These are phyloP conservation scores for Macrocybe gigantea DNA, from an alignment of 768 basidiomycete species.

Conservation along the genomic window DNA sequence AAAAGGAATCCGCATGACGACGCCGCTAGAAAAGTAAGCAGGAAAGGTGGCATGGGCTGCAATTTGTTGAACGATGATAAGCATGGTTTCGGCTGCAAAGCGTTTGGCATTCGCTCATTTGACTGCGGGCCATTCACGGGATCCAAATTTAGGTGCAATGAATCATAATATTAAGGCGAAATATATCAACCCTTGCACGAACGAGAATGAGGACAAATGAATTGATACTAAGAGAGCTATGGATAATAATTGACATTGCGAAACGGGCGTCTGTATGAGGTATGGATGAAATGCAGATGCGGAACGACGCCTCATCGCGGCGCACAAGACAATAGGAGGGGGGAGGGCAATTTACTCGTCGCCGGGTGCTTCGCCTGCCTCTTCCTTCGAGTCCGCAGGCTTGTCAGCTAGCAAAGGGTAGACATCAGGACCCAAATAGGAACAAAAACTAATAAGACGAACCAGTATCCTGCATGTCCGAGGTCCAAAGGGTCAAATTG, in stretches of 20 bases:
- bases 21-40: slow-evolving; percentile 28
- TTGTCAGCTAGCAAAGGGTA: slow-evolving; percentile 48
- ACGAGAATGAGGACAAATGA: neutral
- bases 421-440: neutral
- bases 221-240: slow-evolving; percentile 9
- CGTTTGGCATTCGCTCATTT: no score
- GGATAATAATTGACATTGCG: slow-evolving; percentile 12
- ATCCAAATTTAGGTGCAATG: no score
- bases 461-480: slow-evolving; percentile 94
- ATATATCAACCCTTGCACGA: no score
- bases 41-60: slow-evolving; percentile 17
- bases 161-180: no score
- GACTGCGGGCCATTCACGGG: no score
- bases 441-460: slow-evolving; percentile 18
- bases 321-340: slow-evolving; percentile 2
- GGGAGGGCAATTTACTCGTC: slow-evolving; percentile 49
- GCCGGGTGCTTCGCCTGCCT: slow-evolving; percentile 50
- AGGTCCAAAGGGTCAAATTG: slow-evolving; percentile 97
- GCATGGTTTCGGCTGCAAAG: no score
- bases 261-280: slow-evolving; percentile 11
- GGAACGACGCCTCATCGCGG: slow-evolving; percentile 11
- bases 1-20: slow-evolving; percentile 27
- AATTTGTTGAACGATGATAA: no score
- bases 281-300: slow-evolving; percentile 14
- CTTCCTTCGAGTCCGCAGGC: slow-evolving; percentile 65